A percentile compares a stretch with the other conserved stretches of the same genome.
phyloP scores from a whole-genome alignment of 2,329 filamentous ascomycete species.

The Colletotrichum falcatum region DNA sequence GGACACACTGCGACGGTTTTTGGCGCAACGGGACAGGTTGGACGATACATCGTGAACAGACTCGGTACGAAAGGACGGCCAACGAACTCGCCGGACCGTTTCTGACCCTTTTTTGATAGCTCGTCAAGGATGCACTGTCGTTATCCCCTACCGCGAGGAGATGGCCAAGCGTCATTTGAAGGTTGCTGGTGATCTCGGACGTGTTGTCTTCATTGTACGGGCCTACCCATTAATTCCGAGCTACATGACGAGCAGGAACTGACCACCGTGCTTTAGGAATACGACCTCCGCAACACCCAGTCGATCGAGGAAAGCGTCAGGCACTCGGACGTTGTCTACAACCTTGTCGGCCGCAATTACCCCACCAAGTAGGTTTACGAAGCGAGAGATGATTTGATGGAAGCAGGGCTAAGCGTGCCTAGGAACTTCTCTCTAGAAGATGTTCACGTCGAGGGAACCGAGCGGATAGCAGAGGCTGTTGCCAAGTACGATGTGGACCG shows the following conservation, averaged over 20 bases:
- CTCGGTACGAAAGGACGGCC: constrained; percentile 68
- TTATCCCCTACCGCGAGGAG: constrained; percentile 94
- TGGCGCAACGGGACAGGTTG: constrained; percentile 94
- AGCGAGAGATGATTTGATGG: not conserved
- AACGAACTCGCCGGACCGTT: constrained; percentile 29
- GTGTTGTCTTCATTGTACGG: constrained; percentile 83
- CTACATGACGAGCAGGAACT: not conserved
- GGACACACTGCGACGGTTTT: constrained; percentile 98
- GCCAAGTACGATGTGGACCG: constrained; percentile 98
- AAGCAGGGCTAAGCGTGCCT: constrained; percentile 47
- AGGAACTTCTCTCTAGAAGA: constrained; percentile 95
- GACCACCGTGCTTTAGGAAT: constrained; percentile 71
- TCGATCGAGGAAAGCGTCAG: constrained; percentile 97
- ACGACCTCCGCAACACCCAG: constrained; percentile 91
- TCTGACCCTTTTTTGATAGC: constrained; percentile 63
- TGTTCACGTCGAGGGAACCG: constrained; percentile 91
- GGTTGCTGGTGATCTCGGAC: constrained; percentile 92
- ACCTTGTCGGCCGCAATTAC: constrained; percentile 93
- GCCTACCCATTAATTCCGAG: not conserved
- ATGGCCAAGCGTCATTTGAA: constrained; percentile 98
- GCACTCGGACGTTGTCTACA: constrained; percentile 98
- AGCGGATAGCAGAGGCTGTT: constrained; percentile 92
- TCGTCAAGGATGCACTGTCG: constrained; percentile 91
- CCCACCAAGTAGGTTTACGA: constrained; percentile 82
- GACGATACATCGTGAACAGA: constrained; percentile 97